Percentiles rank a stretch among this genome's conserved stretches.
Conservation (phyloP, 140 eudicot genomes). For the Bidens hawaiensis region DNA sequence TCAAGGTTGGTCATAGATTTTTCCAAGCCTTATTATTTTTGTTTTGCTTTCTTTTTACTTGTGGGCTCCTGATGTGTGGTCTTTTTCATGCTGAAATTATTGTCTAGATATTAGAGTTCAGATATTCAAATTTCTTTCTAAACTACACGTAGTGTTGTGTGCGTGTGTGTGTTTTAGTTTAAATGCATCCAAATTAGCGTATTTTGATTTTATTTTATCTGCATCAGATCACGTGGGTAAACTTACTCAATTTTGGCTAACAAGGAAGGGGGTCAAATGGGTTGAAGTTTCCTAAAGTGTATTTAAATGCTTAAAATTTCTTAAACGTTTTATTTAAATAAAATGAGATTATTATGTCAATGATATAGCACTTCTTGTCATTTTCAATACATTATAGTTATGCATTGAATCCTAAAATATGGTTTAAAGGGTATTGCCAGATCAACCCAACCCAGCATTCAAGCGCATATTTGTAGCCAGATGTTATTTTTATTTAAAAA, state of each 20-base stretch:
- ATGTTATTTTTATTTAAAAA: background rate
- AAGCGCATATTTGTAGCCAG: background rate
- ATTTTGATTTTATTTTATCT: background rate
- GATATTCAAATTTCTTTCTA: background rate
- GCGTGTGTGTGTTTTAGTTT: background rate
- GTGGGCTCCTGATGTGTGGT: background rate
- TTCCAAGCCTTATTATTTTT: background rate
- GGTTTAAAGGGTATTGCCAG: background rate
- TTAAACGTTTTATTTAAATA: background rate
- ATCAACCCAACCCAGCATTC: background rate
- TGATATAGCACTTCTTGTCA: background rate
- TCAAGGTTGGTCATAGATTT: conserved; percentile 53
- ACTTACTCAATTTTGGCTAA: background rate
- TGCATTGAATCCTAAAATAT: background rate
- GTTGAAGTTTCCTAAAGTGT: conserved; percentile 4
- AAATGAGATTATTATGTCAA: background rate
- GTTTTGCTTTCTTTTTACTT: background rate
- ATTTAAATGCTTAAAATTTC: conserved; percentile 1
- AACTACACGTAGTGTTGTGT: background rate
- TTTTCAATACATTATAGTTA: background rate
- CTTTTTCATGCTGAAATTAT: background rate
- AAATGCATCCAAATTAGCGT: background rate
- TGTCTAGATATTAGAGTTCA: background rate
- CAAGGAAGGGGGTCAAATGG: background rate
- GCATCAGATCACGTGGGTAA: background rate